Conservation (phyloP, 257 asterid species). For the Solanum bulbocastanum region DNA sequence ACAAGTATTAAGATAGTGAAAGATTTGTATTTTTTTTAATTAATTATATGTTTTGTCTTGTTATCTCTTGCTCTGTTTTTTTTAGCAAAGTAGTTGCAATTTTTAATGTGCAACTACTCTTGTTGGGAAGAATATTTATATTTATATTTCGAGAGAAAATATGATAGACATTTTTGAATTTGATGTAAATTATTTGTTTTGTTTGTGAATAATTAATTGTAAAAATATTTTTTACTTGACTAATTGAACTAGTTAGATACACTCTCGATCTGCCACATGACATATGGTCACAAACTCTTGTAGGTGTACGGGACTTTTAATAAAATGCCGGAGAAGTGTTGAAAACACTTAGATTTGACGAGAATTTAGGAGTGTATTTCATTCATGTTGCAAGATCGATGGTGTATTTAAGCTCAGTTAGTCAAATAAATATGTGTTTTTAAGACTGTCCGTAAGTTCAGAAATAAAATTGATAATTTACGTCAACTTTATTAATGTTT, state of each 20-base stretch:
- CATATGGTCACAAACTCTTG: fast-evolving
- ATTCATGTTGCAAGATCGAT: too few relatives aligned
- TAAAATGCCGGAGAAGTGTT: too few relatives aligned
- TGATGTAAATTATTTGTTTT: too few relatives aligned
- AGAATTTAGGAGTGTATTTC: background rate
- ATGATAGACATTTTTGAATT: background rate
- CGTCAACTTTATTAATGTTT: too few relatives aligned
- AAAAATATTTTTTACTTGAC: background rate
- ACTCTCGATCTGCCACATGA: fast-evolving
- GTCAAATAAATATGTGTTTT: too few relatives aligned
- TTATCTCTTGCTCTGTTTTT: background rate
- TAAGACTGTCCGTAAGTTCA: too few relatives aligned
- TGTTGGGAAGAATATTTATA: background rate
- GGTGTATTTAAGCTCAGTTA: background rate
- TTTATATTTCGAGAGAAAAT: background rate
- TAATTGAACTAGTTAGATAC: too few relatives aligned
- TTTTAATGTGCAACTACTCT: background rate
- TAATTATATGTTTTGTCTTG: background rate
- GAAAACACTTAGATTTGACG: background rate
- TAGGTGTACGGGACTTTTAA: background rate
- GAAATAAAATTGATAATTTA: too few relatives aligned
- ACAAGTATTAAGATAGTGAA: background rate
- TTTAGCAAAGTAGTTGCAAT: background rate
- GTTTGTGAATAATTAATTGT: too few relatives aligned
- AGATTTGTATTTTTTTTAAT: background rate